Evolutionary conservation across 129 eudicot genomes (phyloP), one percentile per base, ranked within the genome.

Genomic region (Oenanthe sinensis): DNA sequence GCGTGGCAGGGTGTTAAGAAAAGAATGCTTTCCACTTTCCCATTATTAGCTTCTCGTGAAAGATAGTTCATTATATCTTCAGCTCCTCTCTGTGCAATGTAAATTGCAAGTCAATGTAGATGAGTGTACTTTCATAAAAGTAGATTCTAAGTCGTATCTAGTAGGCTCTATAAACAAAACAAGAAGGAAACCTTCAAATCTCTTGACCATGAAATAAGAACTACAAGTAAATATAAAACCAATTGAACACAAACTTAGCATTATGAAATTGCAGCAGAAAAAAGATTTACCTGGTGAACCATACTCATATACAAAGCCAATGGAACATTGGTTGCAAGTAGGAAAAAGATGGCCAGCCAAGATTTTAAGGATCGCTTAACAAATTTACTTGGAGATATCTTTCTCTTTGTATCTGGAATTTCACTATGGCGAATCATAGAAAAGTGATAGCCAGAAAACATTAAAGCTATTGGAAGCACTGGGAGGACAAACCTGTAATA

Each of bases 291-390:
- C 99, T 92, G 99, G 83, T 96, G 99, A 85, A 96, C 85, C 88
- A 92, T 84, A 75, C 95, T 92, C 97, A 96, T 92, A 83, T 96
- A 96, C n/a, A 90, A 26, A 22, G 96, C 97, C 99, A 96, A 89
- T 42, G 99, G 99, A 67, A 96, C n/a, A 83, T 96, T 96, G 72
- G 97, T 92, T 14, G 70, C 95, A 65, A 90, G 87, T 84, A 96
- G 84, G 85, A 90, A 89, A 79, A 89, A 33, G 74, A 89, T 84
- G 3, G 86, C 80, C 39, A 85, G 50, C 58, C 80, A 82, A 79
- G 79, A 69, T 87, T 87, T 91, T 79, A 85, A 75, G 69, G 79
- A 82, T 85, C 89, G 77, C 71, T 55, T 93, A 17, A 8, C 77
- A 52, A 24, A 80, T 58, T 19, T 36, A 22, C 47, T 79, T 49